These are phyloP conservation scores for Diaporthe sp. DNA, from an alignment of 2,329 filamentous ascomycete genomes.

Conservation along the genomic window DNA sequence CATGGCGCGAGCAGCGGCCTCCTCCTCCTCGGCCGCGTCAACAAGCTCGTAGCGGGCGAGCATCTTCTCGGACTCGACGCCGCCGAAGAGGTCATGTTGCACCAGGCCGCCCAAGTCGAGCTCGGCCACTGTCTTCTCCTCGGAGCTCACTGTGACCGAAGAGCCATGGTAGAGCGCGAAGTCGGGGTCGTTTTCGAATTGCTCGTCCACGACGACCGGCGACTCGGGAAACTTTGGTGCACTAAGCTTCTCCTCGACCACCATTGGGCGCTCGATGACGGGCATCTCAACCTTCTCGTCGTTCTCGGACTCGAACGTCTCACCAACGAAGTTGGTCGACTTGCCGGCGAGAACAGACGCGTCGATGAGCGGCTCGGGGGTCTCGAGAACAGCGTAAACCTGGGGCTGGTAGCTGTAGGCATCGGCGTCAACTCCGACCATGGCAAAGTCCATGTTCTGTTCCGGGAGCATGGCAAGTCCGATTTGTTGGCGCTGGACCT, in stretches of 20 bases:
- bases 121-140: slow-evolving; percentile 51
- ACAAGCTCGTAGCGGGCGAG: slow-evolving; percentile 75
- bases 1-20: slow-evolving; percentile 59
- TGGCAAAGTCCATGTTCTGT: slow-evolving; percentile 80
- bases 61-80: slow-evolving; percentile 74
- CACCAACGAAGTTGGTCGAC: slow-evolving; percentile 67
- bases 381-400: slow-evolving; percentile 80
- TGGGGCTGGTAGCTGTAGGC: slow-evolving; percentile 75
- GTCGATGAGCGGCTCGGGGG: slow-evolving; percentile 73
- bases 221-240: slow-evolving; percentile 47
- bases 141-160: slow-evolving; percentile 45
- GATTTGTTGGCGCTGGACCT: slow-evolving; percentile 75
- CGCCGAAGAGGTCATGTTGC: slow-evolving; percentile 63
- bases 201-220: slow-evolving; percentile 59
- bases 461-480: slow-evolving; percentile 89
- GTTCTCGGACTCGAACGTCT: slow-evolving; percentile 56
- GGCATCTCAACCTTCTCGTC: slow-evolving; percentile 71
- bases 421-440: slow-evolving; percentile 72
- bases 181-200: slow-evolving; percentile 74
- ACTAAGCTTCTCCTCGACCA: slow-evolving; percentile 53
- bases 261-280: slow-evolving; percentile 60
- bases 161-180: slow-evolving; percentile 72
- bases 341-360: slow-evolving; percentile 79
- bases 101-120: slow-evolving; percentile 59
- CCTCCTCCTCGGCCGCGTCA: slow-evolving; percentile 66